These are phyloP conservation scores for Phyllosticta citriasiana DNA, from an alignment of 2,329 filamentous ascomycete genomes.

Conservation along the genomic window DNA sequence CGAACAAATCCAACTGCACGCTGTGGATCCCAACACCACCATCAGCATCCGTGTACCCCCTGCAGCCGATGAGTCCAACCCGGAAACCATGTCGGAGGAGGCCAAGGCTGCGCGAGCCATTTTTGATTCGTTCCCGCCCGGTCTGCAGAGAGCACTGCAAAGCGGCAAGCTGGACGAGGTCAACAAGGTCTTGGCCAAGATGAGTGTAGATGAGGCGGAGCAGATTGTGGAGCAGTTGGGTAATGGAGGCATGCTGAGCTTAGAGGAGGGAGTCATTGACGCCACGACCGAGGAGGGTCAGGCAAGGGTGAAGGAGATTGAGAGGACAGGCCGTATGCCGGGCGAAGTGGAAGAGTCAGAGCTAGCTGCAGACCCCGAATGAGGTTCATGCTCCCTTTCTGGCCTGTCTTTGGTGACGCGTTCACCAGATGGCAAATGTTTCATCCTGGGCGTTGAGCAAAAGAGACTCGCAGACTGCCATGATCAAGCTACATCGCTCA, in stretches of 20 bases:
- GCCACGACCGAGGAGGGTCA: constrained; percentile 82
- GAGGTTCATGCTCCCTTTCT: neutral
- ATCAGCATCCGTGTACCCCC: constrained; percentile 82
- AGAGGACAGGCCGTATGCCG: constrained; percentile 29
- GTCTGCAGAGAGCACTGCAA: constrained; percentile 72
- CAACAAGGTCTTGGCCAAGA: constrained; percentile 77
- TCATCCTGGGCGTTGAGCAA: neutral
- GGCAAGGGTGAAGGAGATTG: constrained; percentile 63
- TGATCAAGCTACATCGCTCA: too few relatives aligned
- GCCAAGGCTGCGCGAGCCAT: constrained; percentile 62
- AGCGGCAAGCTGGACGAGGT: constrained; percentile 83
- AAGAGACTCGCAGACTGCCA: too few relatives aligned
- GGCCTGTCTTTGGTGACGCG: too few relatives aligned
- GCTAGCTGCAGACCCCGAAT: constrained; percentile 8
- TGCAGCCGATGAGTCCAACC: constrained; percentile 30
- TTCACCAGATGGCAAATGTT: neutral
- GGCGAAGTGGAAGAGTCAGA: constrained; percentile 17
- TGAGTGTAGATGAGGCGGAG: constrained; percentile 82
- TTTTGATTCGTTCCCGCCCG: constrained; percentile 74
- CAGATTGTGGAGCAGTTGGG: constrained; percentile 71
- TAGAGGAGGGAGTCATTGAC: constrained; percentile 92
- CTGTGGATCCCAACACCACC: constrained; percentile 76
- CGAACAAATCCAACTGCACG: constrained; percentile 95
- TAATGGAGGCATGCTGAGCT: constrained; percentile 76
- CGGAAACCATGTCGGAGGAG: constrained; percentile 15